Evolutionary conservation across 768 basidiomycete genomes (phyloP), one percentile per base, ranked within the genome.

Genomic region (Xerocomus brunneocitrinus): DNA sequence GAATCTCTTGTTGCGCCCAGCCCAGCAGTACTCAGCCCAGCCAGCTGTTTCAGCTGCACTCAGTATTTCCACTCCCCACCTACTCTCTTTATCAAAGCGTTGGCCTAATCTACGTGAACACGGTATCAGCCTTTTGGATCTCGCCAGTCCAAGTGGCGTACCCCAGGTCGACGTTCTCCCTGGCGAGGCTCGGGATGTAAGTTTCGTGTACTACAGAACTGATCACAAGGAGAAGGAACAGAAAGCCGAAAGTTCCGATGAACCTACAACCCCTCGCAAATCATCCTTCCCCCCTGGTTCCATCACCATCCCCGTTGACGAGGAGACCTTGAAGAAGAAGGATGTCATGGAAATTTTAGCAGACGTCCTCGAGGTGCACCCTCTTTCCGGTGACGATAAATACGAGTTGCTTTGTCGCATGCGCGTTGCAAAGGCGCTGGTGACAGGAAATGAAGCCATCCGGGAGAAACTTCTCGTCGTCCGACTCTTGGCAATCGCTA

Each of bases 21-120:
- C 92, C 4, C 95, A 98, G 64, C 95, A 98, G 67, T 98, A 97
- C 68, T 93, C 91, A 8, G 83, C 86, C 13, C 87, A 91, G 62
- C 87, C 89, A 8, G 83, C 91, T 12, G 85, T 95, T 48, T 87
- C 90, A 38, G 83, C 88, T 59, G 84, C 85, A 1, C 78, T 91
- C n/a, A 87, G 79, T 69, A 87, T 89, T 53, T 91, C 86, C 34
- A 89, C 85, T 3, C 79, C 84, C 52, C 87, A 90, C 48, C 78
- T 98, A 12, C 82, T 89, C 55, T 85, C 87, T 22, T 82, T 98
- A 32, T 86, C 88, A 8, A 90, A 87, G 61, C 82, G 89, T 49
- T 95, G 91, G 89, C 82, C 89, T 10, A 82, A 85, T 66, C 66
- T 91, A 9, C 84, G 89, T 54, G 91, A 95, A 66, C 81, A 86